Percentiles rank a stretch among this genome's conserved stretches.
phyloP scores from a whole-genome alignment of 78 protist genomes.

The Isochrysis galbana region DNA sequence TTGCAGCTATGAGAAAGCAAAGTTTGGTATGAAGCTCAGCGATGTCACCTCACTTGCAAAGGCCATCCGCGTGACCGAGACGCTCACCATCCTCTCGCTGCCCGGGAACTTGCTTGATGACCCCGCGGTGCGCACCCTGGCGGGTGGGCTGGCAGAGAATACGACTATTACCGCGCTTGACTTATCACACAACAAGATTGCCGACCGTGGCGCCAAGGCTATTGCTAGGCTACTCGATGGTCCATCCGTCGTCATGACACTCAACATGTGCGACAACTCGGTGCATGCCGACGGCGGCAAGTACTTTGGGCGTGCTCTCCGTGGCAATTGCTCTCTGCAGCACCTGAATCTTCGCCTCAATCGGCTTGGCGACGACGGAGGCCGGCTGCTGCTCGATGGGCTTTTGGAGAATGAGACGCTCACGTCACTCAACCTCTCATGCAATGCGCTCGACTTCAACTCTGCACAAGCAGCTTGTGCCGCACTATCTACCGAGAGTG shows the following conservation, averaged over 20 bases:
- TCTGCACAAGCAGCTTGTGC: too few species aligned
- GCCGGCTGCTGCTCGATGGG: background rate
- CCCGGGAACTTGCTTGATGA: conserved; percentile 7
- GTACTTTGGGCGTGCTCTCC: conserved; percentile 19
- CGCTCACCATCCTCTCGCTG: background rate
- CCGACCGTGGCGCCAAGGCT: conserved; percentile 28
- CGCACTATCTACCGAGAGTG: too few species aligned
- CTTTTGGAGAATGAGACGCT: background rate
- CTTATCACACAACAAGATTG: conserved; percentile 6
- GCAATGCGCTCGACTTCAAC: too few species aligned
- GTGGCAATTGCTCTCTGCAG: background rate
- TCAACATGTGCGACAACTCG: background rate
- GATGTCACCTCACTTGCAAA: background rate
- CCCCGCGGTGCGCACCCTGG: background rate
- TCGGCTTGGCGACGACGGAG: conserved; percentile 19
- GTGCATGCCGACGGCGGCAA: conserved; percentile 31
- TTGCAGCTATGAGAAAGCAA: background rate
- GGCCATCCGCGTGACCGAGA: conserved; percentile 17
- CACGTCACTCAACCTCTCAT: too few species aligned
- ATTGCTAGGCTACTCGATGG: background rate
- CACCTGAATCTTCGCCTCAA: background rate
- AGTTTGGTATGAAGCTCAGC: background rate
- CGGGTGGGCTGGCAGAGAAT: background rate
- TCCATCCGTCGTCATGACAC: background rate
- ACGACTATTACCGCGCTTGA: background rate